Conservation (phyloP, 2,329 filamentous ascomycete species). For the Parastagonospora nodorum region DNA sequence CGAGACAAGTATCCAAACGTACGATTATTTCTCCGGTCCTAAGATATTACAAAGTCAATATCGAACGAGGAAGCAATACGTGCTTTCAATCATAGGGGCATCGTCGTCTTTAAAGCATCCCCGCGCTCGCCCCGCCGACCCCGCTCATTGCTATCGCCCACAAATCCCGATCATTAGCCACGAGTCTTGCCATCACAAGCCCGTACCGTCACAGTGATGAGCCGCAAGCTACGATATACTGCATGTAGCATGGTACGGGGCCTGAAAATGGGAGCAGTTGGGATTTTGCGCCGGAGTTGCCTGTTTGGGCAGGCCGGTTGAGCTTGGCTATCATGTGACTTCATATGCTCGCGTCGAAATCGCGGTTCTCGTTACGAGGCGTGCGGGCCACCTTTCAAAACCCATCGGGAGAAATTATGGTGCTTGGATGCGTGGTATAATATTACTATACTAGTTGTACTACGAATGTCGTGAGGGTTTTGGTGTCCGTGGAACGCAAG, state of each 20-base stretch:
- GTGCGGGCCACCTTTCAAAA: too few relatives aligned
- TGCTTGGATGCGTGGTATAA: too few relatives aligned
- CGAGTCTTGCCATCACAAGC: not conserved
- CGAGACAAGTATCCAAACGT: too few relatives aligned
- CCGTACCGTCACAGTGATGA: constrained; percentile 5
- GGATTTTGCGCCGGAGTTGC: constrained; percentile 1
- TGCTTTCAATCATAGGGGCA: constrained; percentile 10
- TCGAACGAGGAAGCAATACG: not conserved
- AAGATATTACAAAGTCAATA: too few relatives aligned
- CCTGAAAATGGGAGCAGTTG: not conserved
- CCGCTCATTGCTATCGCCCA: not conserved
- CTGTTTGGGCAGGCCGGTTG: not conserved
- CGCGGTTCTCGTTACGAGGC: not conserved
- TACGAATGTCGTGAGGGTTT: too few relatives aligned
- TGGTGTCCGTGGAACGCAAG: too few relatives aligned
- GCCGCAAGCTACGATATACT: constrained; percentile 20
- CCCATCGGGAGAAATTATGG: too few relatives aligned
- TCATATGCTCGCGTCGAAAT: not conserved
- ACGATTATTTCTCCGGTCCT: too few relatives aligned
- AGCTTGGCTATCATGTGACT: not conserved
- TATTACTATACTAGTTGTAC: too few relatives aligned
- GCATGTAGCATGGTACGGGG: constrained; percentile 11
- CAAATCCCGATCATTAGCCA: not conserved
- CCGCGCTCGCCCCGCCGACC: constrained; percentile 11
- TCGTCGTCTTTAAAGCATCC: constrained; percentile 27